Base-by-base conservation (phyloP, 2,329 filamentous ascomycete species). In the Zelopaecilomyces penicillatus region DNA sequence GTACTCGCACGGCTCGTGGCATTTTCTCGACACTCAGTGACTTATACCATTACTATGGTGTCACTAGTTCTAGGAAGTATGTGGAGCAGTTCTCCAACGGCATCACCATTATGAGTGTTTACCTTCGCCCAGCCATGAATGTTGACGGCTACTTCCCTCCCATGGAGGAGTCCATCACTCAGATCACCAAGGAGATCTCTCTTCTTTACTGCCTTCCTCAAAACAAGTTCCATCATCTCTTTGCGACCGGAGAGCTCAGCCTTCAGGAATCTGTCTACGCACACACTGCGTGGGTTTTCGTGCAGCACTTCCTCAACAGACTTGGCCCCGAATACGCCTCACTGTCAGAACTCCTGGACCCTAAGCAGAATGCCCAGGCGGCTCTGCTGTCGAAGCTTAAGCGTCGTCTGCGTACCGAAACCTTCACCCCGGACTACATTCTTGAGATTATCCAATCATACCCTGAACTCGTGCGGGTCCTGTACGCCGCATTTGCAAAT, bases 31-130 rank as follows among this genome's bases (percentile, higher is more conserved):
- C 93, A 29, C 71, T 98, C 56, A 95, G 87, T 52, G 90, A 97
- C 64, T 74, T 98, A 33, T 98, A 98, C 72, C 93, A 98, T 70
- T 97, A 96, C 78, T 98, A 98, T 61, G 91, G 93, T 37, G 78
- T 97, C 50, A 98, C 93, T 2, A 95, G 87, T 59, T 93, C 93
- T 29, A 80, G 93, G 56, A 98, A 98, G 71, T 98, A 98, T 61
- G 86, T 98, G 39, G 87, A 98, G 69, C 93, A 97, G 69, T 98
- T 98, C 74, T 93, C 90, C 60, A 98, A 98, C 65, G 93, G 93
- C 50, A 94, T 96, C 63, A 95, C 88, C 10, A 85, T 97, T 65
- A 95, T 97, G 76, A 96, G 89, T 55, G 80, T 96, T 51, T 98
- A 98, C 67, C 76, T 98, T 48, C 83, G 85, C 53, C 89, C 87